Evolutionary conservation across 805 yeast species (phyloP), one percentile per base, ranked within the genome.

Genomic region (Candida maesae): DNA sequence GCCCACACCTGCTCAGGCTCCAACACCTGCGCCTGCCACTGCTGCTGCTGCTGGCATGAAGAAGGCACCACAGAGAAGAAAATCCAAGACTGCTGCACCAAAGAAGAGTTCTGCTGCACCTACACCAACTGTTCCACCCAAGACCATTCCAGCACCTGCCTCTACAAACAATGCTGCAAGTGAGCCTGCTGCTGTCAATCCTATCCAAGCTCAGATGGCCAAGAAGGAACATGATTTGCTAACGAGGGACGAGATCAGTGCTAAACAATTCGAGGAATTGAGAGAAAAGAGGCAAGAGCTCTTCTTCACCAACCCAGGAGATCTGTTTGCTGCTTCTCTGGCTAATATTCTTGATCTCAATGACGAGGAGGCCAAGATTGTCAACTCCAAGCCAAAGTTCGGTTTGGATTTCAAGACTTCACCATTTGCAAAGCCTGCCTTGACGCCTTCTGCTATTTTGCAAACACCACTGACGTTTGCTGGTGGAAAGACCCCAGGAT

Each of bases 381-480:
- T 51, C 7, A 55, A 52, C n/a, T 39, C 51, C 1, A 50, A 45
- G 23, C 43, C 39, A 17, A 51, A 50, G 31, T 29, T 37, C 15
- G 9, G 10, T 12, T 14, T 20, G 27, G 57, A 50, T 3, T 31
- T 39, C 5, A 49, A 43, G 27, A 28, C 35, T 11, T 45, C 60
- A 2, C 53, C 57, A 21, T 36, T 47, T 26, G 39, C 51, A 6
- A 56, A 51, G 39, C 52, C 55, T 4, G 38, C 39, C 12, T 35
- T 57, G 23, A 57, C 61, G 1, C 61, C 61, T 6, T 57, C 60
- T 5, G 49, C 61, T 1, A 50, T 57, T 12, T 28, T 57, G 13
- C 61, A 57, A 36, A 57, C 61, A 1, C 61, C 61, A 2, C 35
- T 55, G 42, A 53, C 58, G 1, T 56, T 57, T 27, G 47, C 61